Evolutionary conservation across 2,329 filamentous ascomycete genomes (phyloP), one percentile per base, ranked within the genome.

Genomic region (Pyrenophora tritici-repentis): DNA sequence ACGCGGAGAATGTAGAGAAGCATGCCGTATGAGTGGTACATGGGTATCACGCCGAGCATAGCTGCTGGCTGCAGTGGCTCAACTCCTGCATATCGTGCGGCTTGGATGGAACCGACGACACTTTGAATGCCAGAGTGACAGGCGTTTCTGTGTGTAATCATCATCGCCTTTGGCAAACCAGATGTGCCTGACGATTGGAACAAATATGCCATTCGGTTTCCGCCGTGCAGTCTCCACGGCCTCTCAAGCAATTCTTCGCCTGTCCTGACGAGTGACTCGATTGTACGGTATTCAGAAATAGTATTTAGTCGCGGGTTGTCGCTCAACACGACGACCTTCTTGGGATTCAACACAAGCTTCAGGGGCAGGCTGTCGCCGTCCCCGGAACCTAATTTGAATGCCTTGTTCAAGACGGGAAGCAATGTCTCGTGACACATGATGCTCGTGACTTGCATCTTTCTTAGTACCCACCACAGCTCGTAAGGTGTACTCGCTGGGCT

Each of bases 21-120:
- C 65, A 68, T 67, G 41, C 67, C 67, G 47, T 67, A 70, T 10
- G 66, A 69, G 35, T 70, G 67, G 36, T 69, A 70, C 61, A 66
- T 66, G 3, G 67, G 67, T 4, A 69, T 60, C 1, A 70, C 64
- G 13, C 66, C 66, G 1, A 68, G 41, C 0, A 56, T 58, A 0
- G 46, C 43, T 4, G 44, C 47, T 2, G 65, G 61, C 2, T 53
- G 20, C 3, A 69, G 48, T 1, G 67, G 65, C 37, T 66, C 63
- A 3, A 63, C 40, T 16, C 61, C 61, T 7, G 41, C 48, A 40
- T 55, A 67, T 0, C 59, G 58, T 14, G 66, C 56, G 8, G 34
- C 44, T 55, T 68, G 67, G 2, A 56, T 52, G 2, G 56, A 58
- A 2, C 59, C 65, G 3, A 63, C 59, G 36, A 68, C 61, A 7